These are phyloP conservation scores for Coniochaeta sp. DNA, from an alignment of 2,329 filamentous ascomycete species.

Conservation along the genomic window DNA sequence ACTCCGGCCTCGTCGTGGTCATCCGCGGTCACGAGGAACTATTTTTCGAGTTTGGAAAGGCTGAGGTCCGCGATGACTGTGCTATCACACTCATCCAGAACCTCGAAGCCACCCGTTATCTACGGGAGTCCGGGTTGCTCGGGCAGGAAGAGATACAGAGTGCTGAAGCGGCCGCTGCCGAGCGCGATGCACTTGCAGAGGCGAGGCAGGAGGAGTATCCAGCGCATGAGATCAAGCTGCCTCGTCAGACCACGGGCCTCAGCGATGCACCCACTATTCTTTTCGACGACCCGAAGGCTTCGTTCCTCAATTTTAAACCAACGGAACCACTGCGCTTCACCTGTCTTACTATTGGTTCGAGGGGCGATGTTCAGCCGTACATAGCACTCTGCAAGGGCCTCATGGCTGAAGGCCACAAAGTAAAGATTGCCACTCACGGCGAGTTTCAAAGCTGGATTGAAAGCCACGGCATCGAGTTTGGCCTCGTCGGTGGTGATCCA, in stretches of 20 bases:
- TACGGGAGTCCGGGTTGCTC: conserved; percentile 62
- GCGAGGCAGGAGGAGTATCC: conserved; percentile 52
- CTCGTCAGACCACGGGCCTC: conserved; percentile 34
- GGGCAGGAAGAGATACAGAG: conserved; percentile 62
- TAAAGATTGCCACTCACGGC: conserved; percentile 81
- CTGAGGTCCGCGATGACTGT: conserved; percentile 80
- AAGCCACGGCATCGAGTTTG: conserved; percentile 90
- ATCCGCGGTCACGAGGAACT: conserved; percentile 92
- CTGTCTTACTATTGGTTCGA: conserved; percentile 90
- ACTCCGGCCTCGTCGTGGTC: conserved; percentile 83
- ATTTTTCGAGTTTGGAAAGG: conserved; percentile 84
- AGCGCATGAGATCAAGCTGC: conserved; percentile 42
- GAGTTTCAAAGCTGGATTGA: conserved; percentile 89
- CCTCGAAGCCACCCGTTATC: conserved; percentile 63
- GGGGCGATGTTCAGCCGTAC: conserved; percentile 95
- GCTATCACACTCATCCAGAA: conserved; percentile 71
- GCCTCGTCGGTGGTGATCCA: conserved; percentile 80
- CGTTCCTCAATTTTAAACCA: conserved; percentile 87
- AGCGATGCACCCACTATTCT: conserved; percentile 65
- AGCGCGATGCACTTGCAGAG: conserved; percentile 72
- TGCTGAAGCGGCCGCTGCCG: conserved; percentile 68
- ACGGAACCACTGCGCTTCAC: conserved; percentile 72
- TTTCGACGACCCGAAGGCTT: conserved; percentile 84
- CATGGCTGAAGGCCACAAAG: conserved; percentile 76
- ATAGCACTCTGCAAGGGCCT: conserved; percentile 92